Evolutionary conservation across 1,284 basidiomycete genomes (phyloP).

Genomic region (Xerocomus minutiporus): DNA sequence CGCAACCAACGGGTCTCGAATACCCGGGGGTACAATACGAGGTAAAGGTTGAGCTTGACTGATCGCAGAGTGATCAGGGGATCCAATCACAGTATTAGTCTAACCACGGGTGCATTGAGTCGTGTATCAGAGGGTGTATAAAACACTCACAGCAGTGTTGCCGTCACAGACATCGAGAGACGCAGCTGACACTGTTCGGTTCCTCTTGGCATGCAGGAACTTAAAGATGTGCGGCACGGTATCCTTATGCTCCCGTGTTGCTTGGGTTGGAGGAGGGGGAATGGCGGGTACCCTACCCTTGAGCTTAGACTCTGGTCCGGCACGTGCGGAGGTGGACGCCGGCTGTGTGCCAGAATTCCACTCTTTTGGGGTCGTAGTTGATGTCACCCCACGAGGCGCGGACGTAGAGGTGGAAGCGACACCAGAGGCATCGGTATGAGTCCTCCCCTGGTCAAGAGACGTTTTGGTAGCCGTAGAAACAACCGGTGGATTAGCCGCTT

Average conservation of each 20-base stretch:
- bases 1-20: constrained; percentile 59
- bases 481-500: constrained; percentile 21
- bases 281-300: constrained; percentile 28
- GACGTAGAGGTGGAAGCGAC: constrained; percentile 2
- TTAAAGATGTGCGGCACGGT: constrained; percentile 50
- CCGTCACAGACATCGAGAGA: constrained; percentile 74
- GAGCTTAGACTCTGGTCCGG: constrained; percentile 15
- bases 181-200: constrained; percentile 65
- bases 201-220: constrained; percentile 52
- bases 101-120: constrained; percentile 26
- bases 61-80: constrained; percentile 64
- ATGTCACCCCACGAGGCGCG: constrained; percentile 13
- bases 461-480: constrained; percentile 14
- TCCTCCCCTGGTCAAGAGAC: constrained; percentile 23
- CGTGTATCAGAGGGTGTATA: not conserved
- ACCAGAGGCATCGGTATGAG: constrained; percentile 10
- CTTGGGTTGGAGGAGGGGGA: constrained; percentile 10
- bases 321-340: constrained; percentile 7
- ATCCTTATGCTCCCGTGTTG: constrained; percentile 35
- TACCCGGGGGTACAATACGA: constrained; percentile 51
- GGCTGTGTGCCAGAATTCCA: constrained; percentile 3
- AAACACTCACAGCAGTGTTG: constrained; percentile 55
- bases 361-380: constrained; percentile 17
- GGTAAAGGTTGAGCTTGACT: constrained; percentile 46
- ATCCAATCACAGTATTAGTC: constrained; percentile 68